Evolutionary conservation across 2,329 filamentous ascomycete species (phyloP).

Genomic region (Sporothrix humicola): DNA sequence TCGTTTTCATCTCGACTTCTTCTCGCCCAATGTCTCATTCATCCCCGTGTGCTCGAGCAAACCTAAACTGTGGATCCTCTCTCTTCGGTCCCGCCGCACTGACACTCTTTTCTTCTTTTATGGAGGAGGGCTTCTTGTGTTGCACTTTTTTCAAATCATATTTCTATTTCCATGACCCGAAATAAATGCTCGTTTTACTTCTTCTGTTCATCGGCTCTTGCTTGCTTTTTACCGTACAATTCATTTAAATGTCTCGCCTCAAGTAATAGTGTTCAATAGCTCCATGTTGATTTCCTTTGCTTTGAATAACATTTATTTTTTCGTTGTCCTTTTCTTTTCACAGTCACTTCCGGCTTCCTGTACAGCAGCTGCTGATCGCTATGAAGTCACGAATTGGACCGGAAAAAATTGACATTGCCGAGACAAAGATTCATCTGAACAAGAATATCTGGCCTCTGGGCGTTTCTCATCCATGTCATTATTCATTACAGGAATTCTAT

Average conservation of each 20-base stretch:
- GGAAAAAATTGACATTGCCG: background rate
- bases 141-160: background rate
- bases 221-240: background rate
- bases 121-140: background rate
- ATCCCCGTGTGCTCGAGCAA: slow-evolving; percentile 31
- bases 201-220: background rate
- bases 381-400: background rate
- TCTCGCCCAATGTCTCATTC: slow-evolving; percentile 9
- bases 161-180: background rate
- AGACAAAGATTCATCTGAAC: slow-evolving; percentile 7
- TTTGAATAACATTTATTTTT: background rate
- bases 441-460: background rate
- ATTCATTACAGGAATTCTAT: background rate
- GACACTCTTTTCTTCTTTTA: background rate
- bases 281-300: background rate
- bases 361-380: background rate
- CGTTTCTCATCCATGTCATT: slow-evolving; percentile 3
- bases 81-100: background rate
- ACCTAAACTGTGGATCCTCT: background rate
- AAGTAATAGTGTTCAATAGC: background rate
- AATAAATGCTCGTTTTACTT: background rate
- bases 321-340: background rate
- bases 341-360: background rate
- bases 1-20: background rate
- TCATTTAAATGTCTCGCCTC: slow-evolving; percentile 14